Conservation (phyloP, 2,329 filamentous ascomycete genomes). For the Aplosporella prunicola region DNA sequence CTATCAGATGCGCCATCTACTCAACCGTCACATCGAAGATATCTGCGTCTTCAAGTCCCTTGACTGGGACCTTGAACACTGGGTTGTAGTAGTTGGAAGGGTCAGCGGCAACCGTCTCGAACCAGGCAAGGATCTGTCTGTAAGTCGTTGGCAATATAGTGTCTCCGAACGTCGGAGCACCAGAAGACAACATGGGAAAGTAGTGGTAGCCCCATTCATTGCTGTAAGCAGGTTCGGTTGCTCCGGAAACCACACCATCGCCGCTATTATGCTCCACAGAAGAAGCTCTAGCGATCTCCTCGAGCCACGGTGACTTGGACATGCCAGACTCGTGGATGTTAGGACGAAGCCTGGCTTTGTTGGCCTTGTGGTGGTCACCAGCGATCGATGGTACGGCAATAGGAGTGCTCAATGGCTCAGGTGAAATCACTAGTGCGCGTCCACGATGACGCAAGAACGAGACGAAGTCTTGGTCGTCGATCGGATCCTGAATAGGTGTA, state of each 20-base stretch:
- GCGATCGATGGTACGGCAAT: not conserved
- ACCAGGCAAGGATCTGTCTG: constrained; percentile 4
- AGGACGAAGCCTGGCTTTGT: no score
- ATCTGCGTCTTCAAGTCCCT: no score
- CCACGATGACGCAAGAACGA: constrained; percentile 5
- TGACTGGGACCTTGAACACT: not conserved
- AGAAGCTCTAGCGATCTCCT: no score
- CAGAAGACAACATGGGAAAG: constrained; percentile 5
- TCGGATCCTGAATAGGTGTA: constrained; percentile 1
- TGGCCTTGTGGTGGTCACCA: no score
- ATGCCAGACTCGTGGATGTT: no score
- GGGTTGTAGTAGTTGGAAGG: constrained; percentile 5
- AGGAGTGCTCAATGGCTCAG: constrained; percentile 2
- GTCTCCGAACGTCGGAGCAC: constrained; percentile 3
- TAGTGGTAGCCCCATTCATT: constrained; percentile 9
- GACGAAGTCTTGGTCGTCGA: constrained; percentile 2
- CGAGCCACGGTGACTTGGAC: constrained; percentile 5
- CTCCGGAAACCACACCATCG: no score
- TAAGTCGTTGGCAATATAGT: constrained; percentile 1
- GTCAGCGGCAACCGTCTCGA: constrained; percentile 1
- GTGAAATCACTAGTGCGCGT: constrained; percentile 2
- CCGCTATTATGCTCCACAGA: no score
- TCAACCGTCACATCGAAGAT: no score
- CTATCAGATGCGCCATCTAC: no score
- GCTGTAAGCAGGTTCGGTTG: constrained; percentile 1